These are phyloP conservation scores for Ceratocystis eucalypticola DNA, from an alignment of 2,329 filamentous ascomycete species.

Conservation along the genomic window DNA sequence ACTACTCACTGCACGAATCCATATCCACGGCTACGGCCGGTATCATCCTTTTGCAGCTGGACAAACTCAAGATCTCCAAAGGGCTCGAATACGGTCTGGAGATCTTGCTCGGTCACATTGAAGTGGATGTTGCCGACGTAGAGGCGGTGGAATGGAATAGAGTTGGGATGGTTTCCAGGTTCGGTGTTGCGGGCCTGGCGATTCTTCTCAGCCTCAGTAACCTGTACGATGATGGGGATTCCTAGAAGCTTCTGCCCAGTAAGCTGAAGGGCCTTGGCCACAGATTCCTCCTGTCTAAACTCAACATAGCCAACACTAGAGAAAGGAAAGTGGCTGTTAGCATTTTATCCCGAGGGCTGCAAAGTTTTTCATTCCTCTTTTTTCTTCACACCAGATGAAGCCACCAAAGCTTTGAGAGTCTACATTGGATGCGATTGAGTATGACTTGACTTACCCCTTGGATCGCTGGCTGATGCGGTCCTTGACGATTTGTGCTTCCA, in stretches of 20 bases:
- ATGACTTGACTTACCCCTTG: constrained; percentile 65
- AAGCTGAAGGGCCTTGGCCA: constrained; percentile 86
- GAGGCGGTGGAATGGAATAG: constrained; percentile 89
- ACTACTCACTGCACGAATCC: constrained; percentile 89
- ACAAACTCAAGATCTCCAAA: constrained; percentile 97
- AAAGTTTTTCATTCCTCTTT: too few species aligned
- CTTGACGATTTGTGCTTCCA: constrained; percentile 97
- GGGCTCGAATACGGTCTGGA: constrained; percentile 92
- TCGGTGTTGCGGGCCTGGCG: constrained; percentile 82
- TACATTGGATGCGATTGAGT: not conserved
- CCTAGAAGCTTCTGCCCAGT: constrained; percentile 97
- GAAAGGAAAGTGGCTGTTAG: constrained; percentile 27
- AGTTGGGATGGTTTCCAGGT: constrained; percentile 55
- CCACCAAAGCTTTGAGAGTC: too few species aligned
- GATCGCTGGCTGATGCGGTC: constrained; percentile 92
- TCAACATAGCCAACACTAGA: constrained; percentile 94
- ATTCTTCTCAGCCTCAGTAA: constrained; percentile 98
- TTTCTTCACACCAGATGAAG: too few species aligned
- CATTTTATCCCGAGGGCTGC: constrained; percentile 3
- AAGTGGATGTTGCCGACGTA: constrained; percentile 99
- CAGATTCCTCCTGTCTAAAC: constrained; percentile 92
- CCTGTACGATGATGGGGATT: constrained; percentile 95
- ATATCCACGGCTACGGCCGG: constrained; percentile 80
- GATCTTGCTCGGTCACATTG: constrained; percentile 91
- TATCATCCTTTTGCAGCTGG: constrained; percentile 92